These are phyloP conservation scores for Pharus latifolius DNA, from an alignment of 176 grass and related monocot genomes.

Conservation along the genomic window DNA sequence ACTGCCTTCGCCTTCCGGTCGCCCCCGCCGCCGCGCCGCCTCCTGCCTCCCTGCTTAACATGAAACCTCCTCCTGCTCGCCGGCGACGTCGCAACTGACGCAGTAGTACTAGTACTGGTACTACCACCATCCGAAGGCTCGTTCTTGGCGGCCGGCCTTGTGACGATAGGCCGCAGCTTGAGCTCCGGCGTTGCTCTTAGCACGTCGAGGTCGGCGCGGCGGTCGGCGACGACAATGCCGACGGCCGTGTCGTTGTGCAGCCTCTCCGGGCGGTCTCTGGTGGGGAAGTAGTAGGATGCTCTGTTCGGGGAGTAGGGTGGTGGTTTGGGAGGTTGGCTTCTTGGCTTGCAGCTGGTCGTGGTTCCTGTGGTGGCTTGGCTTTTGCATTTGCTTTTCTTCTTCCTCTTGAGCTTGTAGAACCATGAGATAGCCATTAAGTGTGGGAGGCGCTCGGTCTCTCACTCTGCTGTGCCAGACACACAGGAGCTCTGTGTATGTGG, in stretches of 20 bases:
- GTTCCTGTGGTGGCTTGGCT: not conserved
- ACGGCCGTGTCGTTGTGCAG: not conserved
- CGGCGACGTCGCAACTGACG: conserved; percentile 38
- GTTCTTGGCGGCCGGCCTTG: conserved; percentile 13
- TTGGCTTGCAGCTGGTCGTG: too few species aligned
- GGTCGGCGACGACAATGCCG: conserved; percentile 24
- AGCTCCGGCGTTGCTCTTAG: conserved; percentile 47
- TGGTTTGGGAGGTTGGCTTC: not conserved
- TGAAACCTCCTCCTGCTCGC: conserved; percentile 30
- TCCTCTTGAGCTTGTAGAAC: conserved; percentile 73
- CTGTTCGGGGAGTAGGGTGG: conserved; percentile 51
- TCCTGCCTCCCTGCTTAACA: not conserved
- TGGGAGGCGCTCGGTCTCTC: too few species aligned
- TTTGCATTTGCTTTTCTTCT: conserved; percentile 15
- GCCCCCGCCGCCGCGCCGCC: not conserved
- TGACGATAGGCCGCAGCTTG: conserved; percentile 63
- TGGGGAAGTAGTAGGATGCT: conserved; percentile 63
- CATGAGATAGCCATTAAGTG: conserved; percentile 59
- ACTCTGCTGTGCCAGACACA: not conserved
- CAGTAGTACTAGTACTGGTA: conserved; percentile 5
- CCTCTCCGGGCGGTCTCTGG: conserved; percentile 35
- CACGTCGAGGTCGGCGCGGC: conserved; percentile 26
- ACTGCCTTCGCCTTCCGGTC: not conserved
- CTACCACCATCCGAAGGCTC: not conserved
- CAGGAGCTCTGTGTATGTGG: not conserved